Evolutionary conservation across 331 rosid species (phyloP).

Genomic region (Cydonia oblonga): DNA sequence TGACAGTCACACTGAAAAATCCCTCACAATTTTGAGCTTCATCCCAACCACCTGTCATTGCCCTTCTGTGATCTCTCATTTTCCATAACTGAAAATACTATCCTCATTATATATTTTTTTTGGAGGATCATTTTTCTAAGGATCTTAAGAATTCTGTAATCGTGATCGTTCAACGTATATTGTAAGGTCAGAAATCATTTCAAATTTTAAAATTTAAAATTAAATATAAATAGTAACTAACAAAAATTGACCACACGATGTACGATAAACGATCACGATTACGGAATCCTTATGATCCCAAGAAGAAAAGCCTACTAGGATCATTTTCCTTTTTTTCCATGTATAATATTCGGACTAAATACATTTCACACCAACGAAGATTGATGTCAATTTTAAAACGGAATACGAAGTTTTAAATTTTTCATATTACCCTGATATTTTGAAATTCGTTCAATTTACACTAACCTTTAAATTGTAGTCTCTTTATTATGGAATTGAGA

Average conservation of each 20-base stretch:
- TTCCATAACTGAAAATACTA: neutral
- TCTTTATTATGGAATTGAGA: neutral
- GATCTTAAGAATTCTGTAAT: fast-evolving
- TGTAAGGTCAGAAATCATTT: fast-evolving
- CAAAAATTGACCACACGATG: too few species aligned
- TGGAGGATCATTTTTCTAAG: fast-evolving
- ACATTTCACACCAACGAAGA: neutral
- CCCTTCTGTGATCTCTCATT: neutral
- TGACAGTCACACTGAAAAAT: too few species aligned
- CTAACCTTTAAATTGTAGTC: neutral
- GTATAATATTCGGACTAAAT: neutral
- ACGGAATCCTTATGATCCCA: fast-evolving
- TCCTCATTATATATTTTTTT: neutral
- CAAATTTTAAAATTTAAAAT: too few species aligned
- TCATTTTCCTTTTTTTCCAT: neutral
- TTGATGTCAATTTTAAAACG: too few species aligned
- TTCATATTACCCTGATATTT: too few species aligned
- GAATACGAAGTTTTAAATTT: neutral
- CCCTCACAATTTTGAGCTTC: neutral
- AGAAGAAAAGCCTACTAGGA: fast-evolving
- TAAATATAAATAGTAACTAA: too few species aligned
- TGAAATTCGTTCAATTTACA: neutral
- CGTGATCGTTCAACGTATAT: fast-evolving
- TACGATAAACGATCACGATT: too few species aligned
- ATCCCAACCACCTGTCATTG: conserved; percentile 8